phyloP scores from a whole-genome alignment of 352 stramenopile species.

The Globisporangium barbulae region DNA sequence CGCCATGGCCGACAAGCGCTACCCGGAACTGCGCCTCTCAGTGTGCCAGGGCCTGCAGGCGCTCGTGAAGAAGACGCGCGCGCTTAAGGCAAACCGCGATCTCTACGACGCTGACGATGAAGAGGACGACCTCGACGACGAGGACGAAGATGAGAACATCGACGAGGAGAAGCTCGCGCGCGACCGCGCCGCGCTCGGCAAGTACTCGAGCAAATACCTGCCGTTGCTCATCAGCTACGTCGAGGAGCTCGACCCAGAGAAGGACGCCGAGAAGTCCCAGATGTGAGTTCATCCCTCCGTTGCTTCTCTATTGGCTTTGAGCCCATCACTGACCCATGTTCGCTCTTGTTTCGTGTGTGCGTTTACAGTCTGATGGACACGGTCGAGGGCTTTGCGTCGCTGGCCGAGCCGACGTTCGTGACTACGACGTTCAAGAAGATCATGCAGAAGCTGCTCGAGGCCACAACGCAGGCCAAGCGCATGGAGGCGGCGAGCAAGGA shows the following conservation, averaged over 20 bases:
- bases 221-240: constrained; percentile 82
- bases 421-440: constrained; percentile 82
- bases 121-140: constrained; percentile 33
- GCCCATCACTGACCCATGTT: background rate
- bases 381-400: constrained; percentile 75
- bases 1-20: constrained; percentile 84
- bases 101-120: constrained; percentile 46
- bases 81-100: constrained; percentile 35
- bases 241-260: constrained; percentile 75
- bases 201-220: constrained; percentile 82
- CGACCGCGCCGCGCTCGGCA: constrained; percentile 72
- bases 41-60: constrained; percentile 85
- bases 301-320: background rate
- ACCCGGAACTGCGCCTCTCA: constrained; percentile 74
- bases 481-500: constrained; percentile 40
- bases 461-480: constrained; percentile 75
- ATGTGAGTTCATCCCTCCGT: constrained; percentile 16
- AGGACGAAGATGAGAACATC: constrained; percentile 43
- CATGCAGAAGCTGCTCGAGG: constrained; percentile 86
- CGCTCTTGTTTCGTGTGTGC: background rate
- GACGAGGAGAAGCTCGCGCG: constrained; percentile 74
- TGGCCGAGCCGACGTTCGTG: constrained; percentile 66
- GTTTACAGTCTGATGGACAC: constrained; percentile 56
- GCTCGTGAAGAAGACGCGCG: constrained; percentile 72
- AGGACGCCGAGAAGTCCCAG: constrained; percentile 67